Evolutionary conservation across 2,329 filamentous ascomycete genomes (phyloP).

Genomic region (Xylariaceae sp.): DNA sequence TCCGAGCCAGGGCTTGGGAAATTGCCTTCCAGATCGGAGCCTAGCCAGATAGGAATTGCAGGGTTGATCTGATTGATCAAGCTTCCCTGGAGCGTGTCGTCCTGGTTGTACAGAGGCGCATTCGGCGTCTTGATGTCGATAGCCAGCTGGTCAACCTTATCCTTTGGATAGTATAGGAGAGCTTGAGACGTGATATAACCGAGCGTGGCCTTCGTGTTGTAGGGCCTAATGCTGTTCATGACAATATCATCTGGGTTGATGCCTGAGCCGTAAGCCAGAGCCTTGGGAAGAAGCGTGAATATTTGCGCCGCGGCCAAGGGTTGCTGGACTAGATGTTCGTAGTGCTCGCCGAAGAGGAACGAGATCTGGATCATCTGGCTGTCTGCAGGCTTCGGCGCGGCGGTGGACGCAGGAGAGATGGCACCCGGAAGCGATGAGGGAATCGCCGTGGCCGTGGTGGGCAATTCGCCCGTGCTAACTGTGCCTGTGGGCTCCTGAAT

Average conservation of each 20-base stretch:
- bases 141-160: constrained; percentile 61
- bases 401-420: constrained; percentile 63
- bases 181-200: constrained; percentile 80
- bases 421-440: constrained; percentile 66
- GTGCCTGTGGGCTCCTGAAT: constrained; percentile 43
- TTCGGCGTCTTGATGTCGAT: constrained; percentile 66
- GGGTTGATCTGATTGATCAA: constrained; percentile 80
- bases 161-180: constrained; percentile 68
- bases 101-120: constrained; percentile 70
- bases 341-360: constrained; percentile 77
- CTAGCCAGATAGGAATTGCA: constrained; percentile 62
- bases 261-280: constrained; percentile 59
- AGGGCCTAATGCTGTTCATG: constrained; percentile 69
- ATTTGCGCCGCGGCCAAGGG: constrained; percentile 75
- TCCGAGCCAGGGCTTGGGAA: constrained; percentile 34
- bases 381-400: constrained; percentile 51
- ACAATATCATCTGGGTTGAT: constrained; percentile 51
- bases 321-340: constrained; percentile 70
- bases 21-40: constrained; percentile 38
- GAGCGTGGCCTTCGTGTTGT: constrained; percentile 62
- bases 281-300: constrained; percentile 69
- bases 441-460: constrained; percentile 47
- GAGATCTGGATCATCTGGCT: constrained; percentile 75
- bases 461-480: constrained; percentile 33
- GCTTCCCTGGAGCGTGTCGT: constrained; percentile 58